A percentile compares a stretch with the other conserved stretches of the same genome.
These are phyloP conservation scores for Neurospora cerealis DNA, from an alignment of 495 filamentous ascomycete species.

Conservation along the genomic window DNA sequence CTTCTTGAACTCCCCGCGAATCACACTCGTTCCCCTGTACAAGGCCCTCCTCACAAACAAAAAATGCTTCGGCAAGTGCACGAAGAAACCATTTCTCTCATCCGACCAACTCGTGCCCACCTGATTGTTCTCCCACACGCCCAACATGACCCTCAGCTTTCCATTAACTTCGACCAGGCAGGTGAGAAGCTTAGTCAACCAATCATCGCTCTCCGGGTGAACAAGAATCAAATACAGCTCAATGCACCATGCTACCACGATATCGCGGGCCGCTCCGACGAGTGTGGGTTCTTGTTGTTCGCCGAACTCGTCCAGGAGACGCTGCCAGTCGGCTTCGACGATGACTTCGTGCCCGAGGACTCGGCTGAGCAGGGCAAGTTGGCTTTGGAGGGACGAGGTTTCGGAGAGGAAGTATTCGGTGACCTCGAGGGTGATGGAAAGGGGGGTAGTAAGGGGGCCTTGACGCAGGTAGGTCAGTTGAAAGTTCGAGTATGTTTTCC, in stretches of 20 bases:
- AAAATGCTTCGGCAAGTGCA: conserved; percentile 18
- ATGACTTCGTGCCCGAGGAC: conserved; percentile 22
- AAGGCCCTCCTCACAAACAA: background rate
- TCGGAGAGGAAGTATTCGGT: rapidly evolving
- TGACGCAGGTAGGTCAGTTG: background rate
- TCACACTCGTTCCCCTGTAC: rapidly evolving
- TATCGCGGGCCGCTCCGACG: background rate
- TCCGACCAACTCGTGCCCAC: conserved; percentile 16
- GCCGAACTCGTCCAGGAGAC: conserved; percentile 19
- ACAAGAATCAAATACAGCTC: background rate
- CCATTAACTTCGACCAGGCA: conserved; percentile 7
- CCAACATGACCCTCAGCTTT: conserved; percentile 11
- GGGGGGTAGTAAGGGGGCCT: background rate
- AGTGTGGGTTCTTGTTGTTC: background rate
- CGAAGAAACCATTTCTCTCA: conserved; percentile 14
- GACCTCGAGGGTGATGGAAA: background rate
- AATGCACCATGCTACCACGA: rapidly evolving
- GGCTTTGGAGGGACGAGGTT: background rate
- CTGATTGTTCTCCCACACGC: background rate
- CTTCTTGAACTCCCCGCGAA: background rate
- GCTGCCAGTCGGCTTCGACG: conserved; percentile 25
- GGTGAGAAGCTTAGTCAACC: conserved; percentile 17
- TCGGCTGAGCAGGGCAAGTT: conserved; percentile 11
- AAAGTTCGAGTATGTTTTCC: no score
- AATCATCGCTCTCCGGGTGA: background rate